phyloP scores from a whole-genome alignment of 257 asterid genomes.

The Salvia hispanica region DNA sequence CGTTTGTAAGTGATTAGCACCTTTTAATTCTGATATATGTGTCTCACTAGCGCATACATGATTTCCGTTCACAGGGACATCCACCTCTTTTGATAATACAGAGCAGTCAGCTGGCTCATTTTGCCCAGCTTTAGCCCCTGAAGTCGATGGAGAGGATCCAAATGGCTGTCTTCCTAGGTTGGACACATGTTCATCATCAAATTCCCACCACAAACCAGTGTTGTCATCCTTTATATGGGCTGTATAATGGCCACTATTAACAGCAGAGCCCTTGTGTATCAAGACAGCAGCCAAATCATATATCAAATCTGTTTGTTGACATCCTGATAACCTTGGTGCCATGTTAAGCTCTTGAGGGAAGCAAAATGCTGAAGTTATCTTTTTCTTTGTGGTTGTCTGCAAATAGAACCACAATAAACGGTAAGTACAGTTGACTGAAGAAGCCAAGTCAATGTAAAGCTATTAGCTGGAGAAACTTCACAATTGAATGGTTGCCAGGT shows the following conservation, averaged over 20 bases:
- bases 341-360: slow-evolving; percentile 82
- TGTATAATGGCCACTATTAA: slow-evolving; percentile 89
- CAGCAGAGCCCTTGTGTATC: slow-evolving; percentile 98
- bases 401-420: slow-evolving; percentile 39
- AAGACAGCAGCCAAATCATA: slow-evolving; percentile 95
- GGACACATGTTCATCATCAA: slow-evolving; percentile 90
- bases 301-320: slow-evolving; percentile 55
- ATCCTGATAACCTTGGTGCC: slow-evolving; percentile 67
- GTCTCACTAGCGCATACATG: slow-evolving; percentile 38
- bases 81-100: slow-evolving; percentile 43
- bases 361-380: slow-evolving; percentile 84
- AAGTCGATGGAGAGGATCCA: slow-evolving; percentile 51
- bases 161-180: slow-evolving; percentile 82
- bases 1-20: slow-evolving; percentile 46
- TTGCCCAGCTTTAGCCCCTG: slow-evolving; percentile 54
- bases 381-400: slow-evolving; percentile 93
- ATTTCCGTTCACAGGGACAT: slow-evolving; percentile 45
- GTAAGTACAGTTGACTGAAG: slow-evolving; percentile 33
- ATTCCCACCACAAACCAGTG: slow-evolving; percentile 96
- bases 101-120: slow-evolving; percentile 45
- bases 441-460: slow-evolving; percentile 25
- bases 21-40: slow-evolving; percentile 47
- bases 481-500: slow-evolving; percentile 20
- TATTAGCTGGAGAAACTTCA: slow-evolving; percentile 25
- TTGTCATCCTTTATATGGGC: slow-evolving; percentile 89